Evolutionary conservation across 257 asterid genomes (phyloP), one percentile per base, ranked within the genome.

Genomic region (Nicotiana benthamiana): DNA sequence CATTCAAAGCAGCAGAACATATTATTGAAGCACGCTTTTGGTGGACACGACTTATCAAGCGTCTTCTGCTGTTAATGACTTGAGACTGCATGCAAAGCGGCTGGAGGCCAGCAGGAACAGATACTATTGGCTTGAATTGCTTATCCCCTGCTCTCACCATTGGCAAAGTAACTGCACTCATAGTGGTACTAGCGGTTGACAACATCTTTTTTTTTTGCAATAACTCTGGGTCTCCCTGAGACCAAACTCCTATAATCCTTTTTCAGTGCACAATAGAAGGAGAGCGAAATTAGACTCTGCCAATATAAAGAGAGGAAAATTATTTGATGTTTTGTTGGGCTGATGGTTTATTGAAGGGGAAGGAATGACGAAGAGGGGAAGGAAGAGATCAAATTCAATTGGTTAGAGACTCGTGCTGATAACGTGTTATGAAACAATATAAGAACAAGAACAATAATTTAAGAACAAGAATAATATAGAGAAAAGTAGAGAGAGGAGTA

Each of bases 1-100:
- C 97, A 85, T 79, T 94, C 97, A 90, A 83, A 79, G 94, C 86
- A 83, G 92, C 89, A 82, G 88, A 79, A 85, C 94, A 90, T 77
- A 88, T 87, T 24, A 89, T 26, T 28, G 93, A 87, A 75, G 89
- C 65, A 78, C 59, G 88, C 70, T 84, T 85, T 80, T 32, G 79
- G 57, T 80, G 86, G 34, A 70, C 70, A 81, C 82, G 61, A 74
- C 9, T 32, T 16, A 36, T 53, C 51, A 83, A 52, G 34, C 24
- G 82, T 57, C 74, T 63, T 84, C 82, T 82, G 27, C 80, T 83
- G 53, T 65, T 83, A 77, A 84, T 83, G 80, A 88, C 87, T 57
- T 72, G 89, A 81, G 79, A 84, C 83, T 82, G 89, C 59, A 83
- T 9, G 66, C 75, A 53, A 52, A 82, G 80, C 20, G 87, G 90